Conservation (phyloP, 1,284 basidiomycete genomes). For the Sanghuangporus sanghuang region DNA sequence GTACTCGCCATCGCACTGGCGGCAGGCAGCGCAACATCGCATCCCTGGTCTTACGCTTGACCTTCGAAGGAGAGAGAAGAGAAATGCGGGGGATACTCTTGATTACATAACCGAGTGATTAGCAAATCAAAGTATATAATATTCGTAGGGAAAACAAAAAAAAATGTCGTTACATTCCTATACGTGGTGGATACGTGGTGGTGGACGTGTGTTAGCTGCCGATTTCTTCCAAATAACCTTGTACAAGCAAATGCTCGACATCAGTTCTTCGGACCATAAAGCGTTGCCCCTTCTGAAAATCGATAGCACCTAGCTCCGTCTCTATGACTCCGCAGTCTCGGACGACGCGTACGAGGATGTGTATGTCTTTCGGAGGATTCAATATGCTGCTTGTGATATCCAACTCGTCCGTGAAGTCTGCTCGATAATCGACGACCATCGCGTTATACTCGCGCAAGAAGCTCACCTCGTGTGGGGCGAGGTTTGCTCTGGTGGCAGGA, state of each 20-base stretch:
- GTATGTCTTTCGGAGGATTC: constrained; percentile 76
- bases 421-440: constrained; percentile 79
- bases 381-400: constrained; percentile 79
- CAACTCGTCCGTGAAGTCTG: constrained; percentile 81
- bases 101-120: too few relatives aligned
- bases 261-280: constrained; percentile 83
- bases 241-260: constrained; percentile 88
- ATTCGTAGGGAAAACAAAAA: not conserved
- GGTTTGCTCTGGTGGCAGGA: constrained; percentile 67
- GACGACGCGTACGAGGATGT: constrained; percentile 74
- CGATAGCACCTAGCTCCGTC: constrained; percentile 82
- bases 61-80: not conserved
- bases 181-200: too few relatives aligned
- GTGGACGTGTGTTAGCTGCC: not conserved
- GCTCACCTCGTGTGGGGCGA: constrained; percentile 89
- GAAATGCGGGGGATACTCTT: not conserved
- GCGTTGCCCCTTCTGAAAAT: constrained; percentile 84
- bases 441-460: constrained; percentile 82
- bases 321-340: constrained; percentile 86
- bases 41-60: not conserved
- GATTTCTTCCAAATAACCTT: constrained; percentile 83
- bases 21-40: not conserved
- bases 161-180: not conserved
- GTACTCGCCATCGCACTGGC: not conserved
- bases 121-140: too few relatives aligned